Conservation (phyloP, 306 rosid genomes). For the Rosa multiflora region DNA sequence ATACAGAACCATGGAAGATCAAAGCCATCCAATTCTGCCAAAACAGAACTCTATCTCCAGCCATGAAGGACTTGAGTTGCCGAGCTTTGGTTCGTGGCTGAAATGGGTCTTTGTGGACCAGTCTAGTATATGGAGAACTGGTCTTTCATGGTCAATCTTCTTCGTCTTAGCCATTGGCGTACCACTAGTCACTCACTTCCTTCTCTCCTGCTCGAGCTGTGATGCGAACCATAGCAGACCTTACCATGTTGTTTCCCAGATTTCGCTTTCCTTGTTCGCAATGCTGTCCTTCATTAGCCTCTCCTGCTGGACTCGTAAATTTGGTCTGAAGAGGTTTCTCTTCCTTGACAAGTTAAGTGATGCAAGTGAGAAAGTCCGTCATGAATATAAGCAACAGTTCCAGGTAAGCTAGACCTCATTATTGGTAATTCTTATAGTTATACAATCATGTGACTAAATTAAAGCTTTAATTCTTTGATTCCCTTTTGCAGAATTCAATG, state of each 20-base stretch:
- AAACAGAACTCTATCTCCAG: conserved; percentile 6
- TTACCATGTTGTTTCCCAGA: conserved; percentile 64
- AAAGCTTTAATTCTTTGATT: background rate
- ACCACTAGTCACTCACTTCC: conserved; percentile 62
- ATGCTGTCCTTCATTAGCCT: conserved; percentile 56
- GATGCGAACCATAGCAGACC: conserved; percentile 71
- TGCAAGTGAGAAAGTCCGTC: conserved; percentile 55
- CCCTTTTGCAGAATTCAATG: conserved; percentile 59
- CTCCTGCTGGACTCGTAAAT: conserved; percentile 54
- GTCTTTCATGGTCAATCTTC: conserved; percentile 69
- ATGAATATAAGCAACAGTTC: conserved; percentile 52
- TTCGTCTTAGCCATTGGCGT: conserved; percentile 47
- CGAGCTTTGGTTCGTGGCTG: conserved; percentile 48
- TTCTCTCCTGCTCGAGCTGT: conserved; percentile 63
- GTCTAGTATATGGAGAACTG: conserved; percentile 41
- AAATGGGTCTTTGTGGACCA: conserved; percentile 73
- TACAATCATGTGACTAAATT: background rate
- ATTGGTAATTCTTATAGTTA: background rate
- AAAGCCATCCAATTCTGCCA: conserved; percentile 21
- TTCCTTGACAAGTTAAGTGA: conserved; percentile 63
- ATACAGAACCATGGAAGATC: conserved; percentile 51
- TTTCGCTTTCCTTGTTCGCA: conserved; percentile 56
- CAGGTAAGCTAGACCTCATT: conserved; percentile 41
- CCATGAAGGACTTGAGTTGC: conserved; percentile 43
- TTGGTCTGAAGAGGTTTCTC: conserved; percentile 63